Evolutionary conservation across 306 rosid genomes (phyloP), one percentile per base, ranked within the genome.

Genomic region (Lathyrus sativus): DNA sequence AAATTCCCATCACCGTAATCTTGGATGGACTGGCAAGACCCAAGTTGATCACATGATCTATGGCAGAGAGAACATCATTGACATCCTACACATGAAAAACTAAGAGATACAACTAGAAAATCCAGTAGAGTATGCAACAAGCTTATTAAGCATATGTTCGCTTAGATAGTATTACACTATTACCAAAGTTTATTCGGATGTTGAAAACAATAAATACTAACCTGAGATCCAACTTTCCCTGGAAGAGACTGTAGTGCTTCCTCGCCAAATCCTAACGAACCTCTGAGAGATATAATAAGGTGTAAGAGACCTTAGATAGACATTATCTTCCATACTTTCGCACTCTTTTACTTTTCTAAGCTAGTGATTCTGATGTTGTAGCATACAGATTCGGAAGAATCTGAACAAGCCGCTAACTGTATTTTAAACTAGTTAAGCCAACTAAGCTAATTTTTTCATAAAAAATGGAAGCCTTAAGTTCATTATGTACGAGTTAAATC

Each of bases 201-300:
- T 38, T 53, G 69, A 71, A 42, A 80, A 50, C 38, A 15, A 62
- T 7, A 76, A 10, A 70, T 79, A 93, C 22, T 14, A 46, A 46
- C 99, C 96, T 90, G 99, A 55, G 89, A 74, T 58, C 99, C 99
- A 62, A 73, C 4, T 82, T 88, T 88, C 53, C 99, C 99, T 0
- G 84, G 98, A 80, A 92, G 85, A 80, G 98, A 92, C 68, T 90
- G 99, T 76, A 93, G 81, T 62, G 99, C 95, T 60, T 93, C 97
- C 84, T 90, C 99, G 6, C 99, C 99, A 81, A 93, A 93, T 13
- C 99, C 96, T 70, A 86, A 11, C 15, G 96, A 90, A 67, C 99
- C 99, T 79, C 99, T 93, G 87, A 74, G 61, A 85, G 66, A 66
- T 62, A 78, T 43, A 81, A 73, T 41, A 62, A 42, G 35, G 63